A percentile compares a stretch with the other conserved stretches of the same genome.
phyloP scores from a whole-genome alignment of 202 grass and related monocot species.

The Cymbopogon flexuosus region DNA sequence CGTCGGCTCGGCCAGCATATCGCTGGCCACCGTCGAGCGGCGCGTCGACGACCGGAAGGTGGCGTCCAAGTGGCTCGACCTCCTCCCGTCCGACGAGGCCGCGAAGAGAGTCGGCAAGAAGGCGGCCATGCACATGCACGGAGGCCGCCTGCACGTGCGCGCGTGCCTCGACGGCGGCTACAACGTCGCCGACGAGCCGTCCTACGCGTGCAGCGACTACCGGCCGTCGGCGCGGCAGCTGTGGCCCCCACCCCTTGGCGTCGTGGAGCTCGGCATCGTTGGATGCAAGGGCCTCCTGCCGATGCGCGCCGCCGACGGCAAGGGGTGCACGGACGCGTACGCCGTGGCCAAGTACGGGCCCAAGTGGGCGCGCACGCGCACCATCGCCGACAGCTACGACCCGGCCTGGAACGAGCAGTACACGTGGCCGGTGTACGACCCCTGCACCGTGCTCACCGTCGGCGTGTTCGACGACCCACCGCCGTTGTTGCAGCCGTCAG shows the following conservation, averaged over 20 bases:
- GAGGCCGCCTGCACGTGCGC: slow-evolving; percentile 68
- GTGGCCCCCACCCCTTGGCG: slow-evolving; percentile 59
- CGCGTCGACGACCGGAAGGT: slow-evolving; percentile 89
- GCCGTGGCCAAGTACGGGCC: slow-evolving; percentile 79
- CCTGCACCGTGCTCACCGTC: slow-evolving; percentile 81
- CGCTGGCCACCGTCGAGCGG: slow-evolving; percentile 56
- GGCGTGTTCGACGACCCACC: slow-evolving; percentile 78
- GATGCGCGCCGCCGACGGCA: slow-evolving; percentile 63
- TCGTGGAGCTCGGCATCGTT: slow-evolving; percentile 74
- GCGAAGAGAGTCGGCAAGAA: slow-evolving; percentile 30
- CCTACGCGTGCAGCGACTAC: slow-evolving; percentile 64
- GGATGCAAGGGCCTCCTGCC: slow-evolving; percentile 75
- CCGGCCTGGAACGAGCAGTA: slow-evolving; percentile 98
- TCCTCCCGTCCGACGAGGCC: slow-evolving; percentile 51
- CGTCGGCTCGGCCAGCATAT: slow-evolving; percentile 57
- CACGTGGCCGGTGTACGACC: slow-evolving; percentile 89
- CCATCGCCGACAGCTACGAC: slow-evolving; percentile 72
- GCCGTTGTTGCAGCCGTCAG: neutral
- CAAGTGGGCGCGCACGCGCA: slow-evolving; percentile 93
- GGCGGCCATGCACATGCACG: slow-evolving; percentile 29
- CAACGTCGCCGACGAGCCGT: slow-evolving; percentile 70
- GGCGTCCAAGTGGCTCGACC: slow-evolving; percentile 68
- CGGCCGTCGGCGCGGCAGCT: slow-evolving; percentile 84
- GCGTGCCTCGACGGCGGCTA: slow-evolving; percentile 85
- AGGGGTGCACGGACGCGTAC: slow-evolving; percentile 75